These are phyloP conservation scores for Talaromyces albobiverticillius DNA, from an alignment of 2,329 filamentous ascomycete species.

Conservation along the genomic window DNA sequence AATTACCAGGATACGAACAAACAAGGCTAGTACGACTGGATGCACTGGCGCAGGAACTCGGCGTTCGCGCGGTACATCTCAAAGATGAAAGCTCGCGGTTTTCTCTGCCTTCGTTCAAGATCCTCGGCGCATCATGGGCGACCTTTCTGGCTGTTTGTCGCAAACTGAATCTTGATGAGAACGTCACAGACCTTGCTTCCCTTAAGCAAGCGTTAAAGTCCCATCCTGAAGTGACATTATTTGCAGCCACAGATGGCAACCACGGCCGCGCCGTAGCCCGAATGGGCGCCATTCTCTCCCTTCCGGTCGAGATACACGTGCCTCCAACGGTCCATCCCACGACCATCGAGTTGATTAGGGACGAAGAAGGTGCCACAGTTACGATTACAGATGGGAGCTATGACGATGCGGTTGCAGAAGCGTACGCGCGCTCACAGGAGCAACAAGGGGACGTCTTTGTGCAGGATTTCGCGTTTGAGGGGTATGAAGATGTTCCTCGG, in stretches of 20 bases:
- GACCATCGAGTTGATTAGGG: constrained; percentile 55
- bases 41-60: constrained; percentile 56
- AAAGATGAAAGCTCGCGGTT: constrained; percentile 71
- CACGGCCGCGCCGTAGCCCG: constrained; percentile 70
- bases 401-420: constrained; percentile 58
- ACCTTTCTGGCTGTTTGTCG: constrained; percentile 44
- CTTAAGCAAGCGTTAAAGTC: constrained; percentile 13
- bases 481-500: constrained; percentile 62
- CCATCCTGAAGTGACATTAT: constrained; percentile 43
- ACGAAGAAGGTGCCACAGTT: constrained; percentile 64
- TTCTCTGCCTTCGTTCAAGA: constrained; percentile 73
- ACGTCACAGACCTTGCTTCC: constrained; percentile 43
- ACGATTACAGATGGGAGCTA: constrained; percentile 58
- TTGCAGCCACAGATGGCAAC: constrained; percentile 72
- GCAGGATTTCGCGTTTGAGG: constrained; percentile 66
- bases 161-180: constrained; percentile 42
- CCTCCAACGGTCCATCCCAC: constrained; percentile 55
- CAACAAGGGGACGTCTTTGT: constrained; percentile 54
- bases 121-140: constrained; percentile 72
- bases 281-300: constrained; percentile 60
- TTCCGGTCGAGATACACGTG: constrained; percentile 61
- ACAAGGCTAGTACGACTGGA: constrained; percentile 57
- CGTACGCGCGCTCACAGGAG: constrained; percentile 29
- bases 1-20: constrained; percentile 54
- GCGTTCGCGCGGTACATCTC: constrained; percentile 57